Base-by-base conservation (phyloP, 2,329 filamentous ascomycete genomes). In the Penicillium vulpinum region DNA sequence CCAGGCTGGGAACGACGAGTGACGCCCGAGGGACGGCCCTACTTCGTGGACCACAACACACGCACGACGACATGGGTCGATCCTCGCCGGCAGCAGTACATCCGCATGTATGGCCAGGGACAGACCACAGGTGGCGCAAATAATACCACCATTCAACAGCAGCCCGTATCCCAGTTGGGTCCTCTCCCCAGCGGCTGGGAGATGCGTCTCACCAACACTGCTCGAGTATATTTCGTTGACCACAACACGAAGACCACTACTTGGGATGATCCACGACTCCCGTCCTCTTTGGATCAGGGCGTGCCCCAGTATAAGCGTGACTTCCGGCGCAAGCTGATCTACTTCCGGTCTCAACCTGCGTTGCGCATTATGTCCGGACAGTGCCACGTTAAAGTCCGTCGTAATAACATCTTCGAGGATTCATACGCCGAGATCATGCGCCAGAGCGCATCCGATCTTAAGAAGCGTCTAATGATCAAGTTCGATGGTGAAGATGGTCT, bases 241-340 rank as follows among this genome's bases (percentile, higher is more conserved):
- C 94, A 99, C 79, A 99, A 99, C 78, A 99, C 94, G 43, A 99
- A 99, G 82, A 99, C 94, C 0, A 99, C 94, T 4, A 99, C 94
- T 1, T 99, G 94, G 94, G 94, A 99, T 71, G 94, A 99, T 70
- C 94, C 94, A 35, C 86, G 94, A 70, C 80, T 99, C 65, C 94
- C 94, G 24, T 97, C 93, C 3, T 97, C 94, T 0, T 81, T 99
- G 60, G 94, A 99, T 69, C 94, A 99, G 78, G 97, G 97, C 60
- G 94, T 99, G 49, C 94, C 94, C 51, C 94, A 99, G 78, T 99
- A 99, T 81, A 99, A 99, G 86, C 91, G 94, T 77, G 94, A 99
- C 76, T 99, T 99, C 83, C 83, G 94, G 70, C 85, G 94, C 71
- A 99, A 99, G 81, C 83, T 99, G 62, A 99, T 99, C 67, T 99